A percentile compares a stretch with the other conserved stretches of the same genome.
These are phyloP conservation scores for Talaromyces sp. DNA, from an alignment of 2,329 filamentous ascomycete species.

Conservation along the genomic window DNA sequence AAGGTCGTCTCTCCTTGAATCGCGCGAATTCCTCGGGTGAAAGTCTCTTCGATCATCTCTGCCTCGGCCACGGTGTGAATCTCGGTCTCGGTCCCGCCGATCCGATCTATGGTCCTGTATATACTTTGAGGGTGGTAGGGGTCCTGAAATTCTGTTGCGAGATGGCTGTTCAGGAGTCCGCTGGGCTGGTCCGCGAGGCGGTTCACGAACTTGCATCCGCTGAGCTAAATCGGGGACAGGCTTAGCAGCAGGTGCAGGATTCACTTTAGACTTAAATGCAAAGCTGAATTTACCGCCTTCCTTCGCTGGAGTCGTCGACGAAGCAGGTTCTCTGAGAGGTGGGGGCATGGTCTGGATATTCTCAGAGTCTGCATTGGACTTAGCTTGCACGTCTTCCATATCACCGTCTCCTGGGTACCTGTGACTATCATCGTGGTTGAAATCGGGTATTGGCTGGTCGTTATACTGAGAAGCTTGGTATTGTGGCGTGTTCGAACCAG, in stretches of 20 bases:
- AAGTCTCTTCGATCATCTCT: conserved; percentile 32
- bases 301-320: conserved; percentile 49
- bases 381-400: conserved; percentile 59
- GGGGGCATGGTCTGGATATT: conserved; percentile 53
- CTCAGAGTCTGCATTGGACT: conserved; percentile 39
- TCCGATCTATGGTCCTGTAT: conserved; percentile 42
- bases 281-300: conserved; percentile 79
- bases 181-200: conserved; percentile 38
- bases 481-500: conserved; percentile 23
- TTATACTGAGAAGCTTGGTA: conserved; percentile 24
- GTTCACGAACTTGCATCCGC: conserved; percentile 44
- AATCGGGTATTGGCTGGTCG: conserved; percentile 33
- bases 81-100: conserved; percentile 41
- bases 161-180: conserved; percentile 30
- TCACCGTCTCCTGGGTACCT: conserved; percentile 61
- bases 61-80: conserved; percentile 21
- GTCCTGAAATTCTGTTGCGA: conserved; percentile 39
- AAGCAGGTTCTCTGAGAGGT: conserved; percentile 50
- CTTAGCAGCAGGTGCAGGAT: conserved; percentile 52
- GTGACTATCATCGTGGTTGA: conserved; percentile 30
- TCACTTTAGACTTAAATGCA: conserved; percentile 77
- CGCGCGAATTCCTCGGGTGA: conserved; percentile 34
- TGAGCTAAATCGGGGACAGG: conserved; percentile 49
- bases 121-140: conserved; percentile 34
- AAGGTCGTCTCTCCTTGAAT: conserved; percentile 37